Conservation (phyloP, 441 rosid genomes). For the Syzygium malaccense region DNA sequence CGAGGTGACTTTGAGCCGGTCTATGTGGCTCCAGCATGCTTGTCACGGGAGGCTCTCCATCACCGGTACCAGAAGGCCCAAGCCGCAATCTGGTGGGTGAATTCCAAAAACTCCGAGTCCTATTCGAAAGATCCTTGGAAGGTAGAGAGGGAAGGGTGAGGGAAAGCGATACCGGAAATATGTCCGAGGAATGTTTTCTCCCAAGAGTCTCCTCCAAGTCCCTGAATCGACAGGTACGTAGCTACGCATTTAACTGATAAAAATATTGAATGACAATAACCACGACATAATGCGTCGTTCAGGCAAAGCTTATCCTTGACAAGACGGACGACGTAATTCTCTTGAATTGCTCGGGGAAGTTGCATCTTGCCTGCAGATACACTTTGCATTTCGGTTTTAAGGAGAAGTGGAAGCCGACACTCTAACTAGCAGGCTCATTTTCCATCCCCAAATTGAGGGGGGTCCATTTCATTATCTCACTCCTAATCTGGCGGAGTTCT, state of each 20-base stretch:
- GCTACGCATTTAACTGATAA: background rate
- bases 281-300: background rate
- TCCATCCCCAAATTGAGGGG: background rate
- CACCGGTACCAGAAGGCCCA: slow-evolving; percentile 39
- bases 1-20: slow-evolving; percentile 62
- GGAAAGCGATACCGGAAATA: slow-evolving; percentile 31
- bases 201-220: slow-evolving; percentile 54
- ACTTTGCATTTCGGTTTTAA: background rate
- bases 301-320: background rate
- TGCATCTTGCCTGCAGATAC: background rate
- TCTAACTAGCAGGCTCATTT: background rate
- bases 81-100: slow-evolving; percentile 26
- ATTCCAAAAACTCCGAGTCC: slow-evolving; percentile 53
- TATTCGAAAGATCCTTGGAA: slow-evolving; percentile 58
- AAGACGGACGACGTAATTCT: background rate
- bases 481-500: background rate
- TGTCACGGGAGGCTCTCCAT: slow-evolving; percentile 72
- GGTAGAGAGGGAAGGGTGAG: slow-evolving; percentile 33
- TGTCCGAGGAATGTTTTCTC: slow-evolving; percentile 38
- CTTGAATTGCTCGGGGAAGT: background rate
- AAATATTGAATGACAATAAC: background rate
- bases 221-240: slow-evolving; percentile 43
- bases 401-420: background rate
- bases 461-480: background rate
- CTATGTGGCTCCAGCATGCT: slow-evolving; percentile 67